A percentile compares a stretch with the other conserved stretches of the same genome.
Conservation (phyloP, 129 eudicot species). For the Kitagawia praeruptora region DNA sequence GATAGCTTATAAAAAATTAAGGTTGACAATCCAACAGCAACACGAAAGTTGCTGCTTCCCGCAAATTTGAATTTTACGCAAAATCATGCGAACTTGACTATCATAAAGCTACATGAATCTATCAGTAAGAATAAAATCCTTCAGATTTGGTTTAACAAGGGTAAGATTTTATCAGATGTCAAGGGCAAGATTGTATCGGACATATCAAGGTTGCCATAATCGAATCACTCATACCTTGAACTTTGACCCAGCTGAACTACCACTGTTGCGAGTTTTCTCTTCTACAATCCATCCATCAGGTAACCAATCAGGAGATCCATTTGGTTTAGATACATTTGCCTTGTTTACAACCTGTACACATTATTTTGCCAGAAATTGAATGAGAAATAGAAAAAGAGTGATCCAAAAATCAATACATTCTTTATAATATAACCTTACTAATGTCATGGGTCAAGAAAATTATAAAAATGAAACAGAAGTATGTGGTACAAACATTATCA, state of each 20-base stretch:
- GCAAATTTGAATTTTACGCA: background rate
- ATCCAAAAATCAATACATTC: background rate
- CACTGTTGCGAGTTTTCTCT: slow-evolving; percentile 28
- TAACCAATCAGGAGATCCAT: slow-evolving; percentile 41
- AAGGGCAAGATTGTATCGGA: background rate
- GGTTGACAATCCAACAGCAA: background rate
- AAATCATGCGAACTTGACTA: background rate
- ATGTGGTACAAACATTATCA: slow-evolving; percentile 16
- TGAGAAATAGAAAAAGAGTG: background rate
- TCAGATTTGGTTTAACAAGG: background rate
- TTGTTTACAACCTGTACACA: background rate
- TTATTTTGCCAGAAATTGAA: background rate
- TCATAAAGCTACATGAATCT: background rate
- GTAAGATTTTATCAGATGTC: background rate
- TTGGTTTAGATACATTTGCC: slow-evolving; percentile 16
- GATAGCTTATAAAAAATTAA: background rate
- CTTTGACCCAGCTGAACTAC: slow-evolving; percentile 19
- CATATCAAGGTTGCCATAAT: background rate
- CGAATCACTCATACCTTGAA: slow-evolving; percentile 32
- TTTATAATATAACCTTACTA: background rate
- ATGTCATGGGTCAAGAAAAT: background rate
- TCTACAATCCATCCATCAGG: slow-evolving; percentile 66
- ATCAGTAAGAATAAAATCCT: background rate
- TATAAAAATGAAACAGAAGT: background rate
- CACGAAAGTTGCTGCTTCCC: background rate